These are phyloP conservation scores for Ceratocystis colombiana DNA, from an alignment of 2,329 filamentous ascomycete species.

Conservation along the genomic window DNA sequence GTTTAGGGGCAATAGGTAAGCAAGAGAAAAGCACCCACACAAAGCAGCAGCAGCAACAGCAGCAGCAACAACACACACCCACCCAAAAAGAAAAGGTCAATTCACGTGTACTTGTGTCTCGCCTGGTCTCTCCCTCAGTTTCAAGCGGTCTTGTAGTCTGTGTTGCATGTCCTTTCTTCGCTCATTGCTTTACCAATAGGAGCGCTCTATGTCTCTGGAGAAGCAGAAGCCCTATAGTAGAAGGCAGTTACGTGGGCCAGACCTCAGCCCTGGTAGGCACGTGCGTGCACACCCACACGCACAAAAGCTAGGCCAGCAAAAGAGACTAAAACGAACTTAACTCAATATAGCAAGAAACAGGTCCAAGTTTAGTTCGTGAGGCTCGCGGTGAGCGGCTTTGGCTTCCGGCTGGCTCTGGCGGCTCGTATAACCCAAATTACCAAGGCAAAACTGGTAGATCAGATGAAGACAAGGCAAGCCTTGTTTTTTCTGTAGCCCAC, in stretches of 20 bases:
- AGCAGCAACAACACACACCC: no score
- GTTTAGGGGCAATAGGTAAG: not conserved
- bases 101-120: no score
- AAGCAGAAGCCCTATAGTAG: not conserved
- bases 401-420: not conserved
- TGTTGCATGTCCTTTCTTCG: not conserved
- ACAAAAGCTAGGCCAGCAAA: not conserved
- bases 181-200: not conserved
- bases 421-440: conserved; percentile 7
- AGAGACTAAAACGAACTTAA: not conserved
- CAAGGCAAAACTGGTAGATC: conserved; percentile 14
- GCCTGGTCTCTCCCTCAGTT: no score
- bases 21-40: no score
- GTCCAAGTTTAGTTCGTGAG: not conserved
- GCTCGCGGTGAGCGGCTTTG: not conserved
- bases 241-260: not conserved
- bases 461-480: conserved; percentile 9
- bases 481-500: not conserved
- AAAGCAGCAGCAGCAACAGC: no score
- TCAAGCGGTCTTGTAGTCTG: no score
- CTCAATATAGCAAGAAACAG: not conserved
- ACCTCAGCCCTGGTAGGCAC: not conserved
- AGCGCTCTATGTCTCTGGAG: not conserved
- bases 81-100: no score
- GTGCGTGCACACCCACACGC: not conserved